Evolutionary conservation across 1,284 basidiomycete species (phyloP).

Genomic region (Ganoderma lucidum): DNA sequence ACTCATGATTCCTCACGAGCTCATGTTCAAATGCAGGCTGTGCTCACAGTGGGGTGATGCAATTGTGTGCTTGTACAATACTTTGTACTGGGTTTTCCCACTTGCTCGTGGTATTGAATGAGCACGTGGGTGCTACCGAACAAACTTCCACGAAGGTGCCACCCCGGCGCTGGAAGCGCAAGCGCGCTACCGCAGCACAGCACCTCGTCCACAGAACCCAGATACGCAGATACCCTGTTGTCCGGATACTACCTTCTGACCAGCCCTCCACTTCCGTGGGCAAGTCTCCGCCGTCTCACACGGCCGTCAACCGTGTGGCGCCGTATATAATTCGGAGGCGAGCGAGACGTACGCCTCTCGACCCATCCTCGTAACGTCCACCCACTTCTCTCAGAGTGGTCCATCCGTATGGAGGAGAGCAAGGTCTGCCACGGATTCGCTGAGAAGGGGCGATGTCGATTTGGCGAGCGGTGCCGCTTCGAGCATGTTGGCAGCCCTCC

Average conservation of each 20-base stretch:
- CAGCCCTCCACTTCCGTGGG: slow-evolving; percentile 6
- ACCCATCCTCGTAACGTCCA: neutral
- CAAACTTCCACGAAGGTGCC: neutral
- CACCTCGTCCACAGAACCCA: neutral
- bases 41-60: neutral
- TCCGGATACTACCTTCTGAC: neutral
- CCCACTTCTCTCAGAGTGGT: neutral
- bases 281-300: neutral
- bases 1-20: neutral
- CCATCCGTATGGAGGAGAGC: neutral
- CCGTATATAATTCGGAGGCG: neutral
- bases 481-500: neutral
- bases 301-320: neutral
- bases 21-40: neutral
- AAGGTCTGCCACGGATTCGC: slow-evolving; percentile 7
- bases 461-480: slow-evolving; percentile 10
- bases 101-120: neutral
- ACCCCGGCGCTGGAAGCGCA: neutral
- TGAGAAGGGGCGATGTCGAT: slow-evolving; percentile 10
- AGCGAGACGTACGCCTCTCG: neutral
- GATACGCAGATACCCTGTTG: neutral
- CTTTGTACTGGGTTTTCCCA: neutral
- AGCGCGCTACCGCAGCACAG: neutral
- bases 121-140: neutral
- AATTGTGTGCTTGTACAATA: neutral